phyloP scores from a whole-genome alignment of 2,329 filamentous ascomycete species.

The Alternaria atra region DNA sequence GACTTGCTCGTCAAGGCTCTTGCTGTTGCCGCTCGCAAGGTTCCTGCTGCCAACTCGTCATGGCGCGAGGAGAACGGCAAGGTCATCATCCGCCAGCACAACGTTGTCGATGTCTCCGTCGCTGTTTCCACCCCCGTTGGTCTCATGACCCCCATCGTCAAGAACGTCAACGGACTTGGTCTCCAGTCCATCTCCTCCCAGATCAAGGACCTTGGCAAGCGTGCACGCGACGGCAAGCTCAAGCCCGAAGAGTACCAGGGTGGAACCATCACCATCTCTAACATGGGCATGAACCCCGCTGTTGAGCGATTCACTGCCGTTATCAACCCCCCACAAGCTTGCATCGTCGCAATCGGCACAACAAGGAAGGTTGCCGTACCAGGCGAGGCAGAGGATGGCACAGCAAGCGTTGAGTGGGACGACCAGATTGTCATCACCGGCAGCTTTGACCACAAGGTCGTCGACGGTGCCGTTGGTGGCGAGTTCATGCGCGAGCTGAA shows the following conservation, averaged over 20 bases:
- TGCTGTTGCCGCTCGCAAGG: constrained; percentile 86
- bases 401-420: constrained; percentile 81
- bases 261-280: constrained; percentile 98
- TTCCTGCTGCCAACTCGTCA: constrained; percentile 93
- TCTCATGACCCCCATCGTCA: constrained; percentile 97
- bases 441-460: constrained; percentile 99
- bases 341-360: constrained; percentile 93
- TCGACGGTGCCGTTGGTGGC: constrained; percentile 93
- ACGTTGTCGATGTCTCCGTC: constrained; percentile 92
- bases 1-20: constrained; percentile 99
- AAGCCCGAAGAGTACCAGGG: constrained; percentile 99
- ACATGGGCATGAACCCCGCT: constrained; percentile 99
- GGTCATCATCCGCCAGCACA: constrained; percentile 87
- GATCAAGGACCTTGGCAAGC: constrained; percentile 97
- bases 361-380: constrained; percentile 95
- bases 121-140: constrained; percentile 92
- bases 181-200: constrained; percentile 86
- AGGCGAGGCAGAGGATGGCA: constrained; percentile 82
- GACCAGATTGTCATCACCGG: constrained; percentile 95
- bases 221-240: constrained; percentile 94
- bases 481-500: constrained; percentile 98
- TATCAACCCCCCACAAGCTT: constrained; percentile 98
- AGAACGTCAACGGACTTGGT: constrained; percentile 84
- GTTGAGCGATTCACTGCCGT: constrained; percentile 97
- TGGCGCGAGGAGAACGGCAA: constrained; percentile 83